Base-by-base conservation (phyloP, 495 filamentous ascomycete species). In the Daldinia decipiens region DNA sequence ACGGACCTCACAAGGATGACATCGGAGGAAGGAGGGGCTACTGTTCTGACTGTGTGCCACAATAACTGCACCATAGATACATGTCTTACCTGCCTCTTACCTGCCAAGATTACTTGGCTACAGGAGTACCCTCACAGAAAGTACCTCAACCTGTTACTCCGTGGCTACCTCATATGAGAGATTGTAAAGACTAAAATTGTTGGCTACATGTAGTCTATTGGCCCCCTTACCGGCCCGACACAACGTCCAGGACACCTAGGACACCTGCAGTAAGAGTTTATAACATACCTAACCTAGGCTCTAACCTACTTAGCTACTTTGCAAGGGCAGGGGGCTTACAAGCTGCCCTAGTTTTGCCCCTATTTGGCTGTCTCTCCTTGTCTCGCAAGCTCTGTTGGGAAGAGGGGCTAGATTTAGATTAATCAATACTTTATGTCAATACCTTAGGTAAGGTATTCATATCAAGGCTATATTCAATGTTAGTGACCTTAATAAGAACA, bases 1-100 rank as follows among this genome's bases (percentile, higher is more conserved):
- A 68, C 70, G 65, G 65, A 72, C 65, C 64, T 70, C 60, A 62
- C 60, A 32, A 64, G 58, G 56, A 67, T 61, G 56, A 50, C 57
- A 56, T 61, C 57, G 59, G 54, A 62, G 52, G 58, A 34, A 58
- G 40, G 66, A 47, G 43, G 43, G 43, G 43, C 43, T 24, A 47
- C 21, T 21, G 17, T 21, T 45, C n/a, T 45, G 8, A 45, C 40
- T 45, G 40, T 45, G 40, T 45, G 8, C 40, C 40, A 45, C 40
- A 45, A 45, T 45, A 19, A 26, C 26, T 26, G 27, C 27, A 27
- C 27, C 27, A 27, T 27, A 29, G 27, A 45, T 70, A 65, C 68
- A 47, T 47, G 36, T 62, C 58, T 63, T 36, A 59, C 64, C 43
- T 31, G 62, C 63, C 63, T 62, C 58, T 63, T 36, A 59, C 64